Evolutionary conservation across 805 yeast genomes (phyloP).

Genomic region (Lipomyces mesembrius): DNA sequence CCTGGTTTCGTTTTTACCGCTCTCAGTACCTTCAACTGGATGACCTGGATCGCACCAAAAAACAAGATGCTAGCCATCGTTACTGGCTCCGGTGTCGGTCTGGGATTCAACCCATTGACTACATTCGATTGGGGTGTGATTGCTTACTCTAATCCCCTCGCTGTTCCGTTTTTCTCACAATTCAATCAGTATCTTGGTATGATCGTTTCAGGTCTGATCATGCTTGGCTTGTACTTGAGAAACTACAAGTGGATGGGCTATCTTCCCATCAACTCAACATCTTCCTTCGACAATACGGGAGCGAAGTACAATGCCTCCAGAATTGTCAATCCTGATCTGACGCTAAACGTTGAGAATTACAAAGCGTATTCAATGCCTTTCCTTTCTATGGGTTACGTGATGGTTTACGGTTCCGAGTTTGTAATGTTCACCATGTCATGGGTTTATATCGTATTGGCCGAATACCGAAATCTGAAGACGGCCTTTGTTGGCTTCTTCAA

Average conservation of each 20-base stretch:
- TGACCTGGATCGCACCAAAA: conserved; percentile 67
- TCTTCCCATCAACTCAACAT: conserved; percentile 55
- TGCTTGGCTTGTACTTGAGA: conserved; percentile 50
- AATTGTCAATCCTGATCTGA: conserved; percentile 53
- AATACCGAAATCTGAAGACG: conserved; percentile 17
- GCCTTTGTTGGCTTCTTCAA: conserved; percentile 13
- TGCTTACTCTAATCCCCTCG: conserved; percentile 43
- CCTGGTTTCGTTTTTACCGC: conserved; percentile 66
- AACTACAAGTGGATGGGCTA: conserved; percentile 57
- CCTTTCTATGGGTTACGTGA: conserved; percentile 47
- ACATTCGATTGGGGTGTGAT: conserved; percentile 66
- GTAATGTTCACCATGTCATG: conserved; percentile 33
- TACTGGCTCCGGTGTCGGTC: conserved; percentile 66
- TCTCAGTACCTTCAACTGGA: conserved; percentile 62
- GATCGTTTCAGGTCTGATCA: conserved; percentile 42
- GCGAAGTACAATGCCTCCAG: conserved; percentile 54
- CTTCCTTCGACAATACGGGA: conserved; percentile 43
- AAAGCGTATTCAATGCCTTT: conserved; percentile 65
- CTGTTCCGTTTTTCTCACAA: conserved; percentile 52
- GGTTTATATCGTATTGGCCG: conserved; percentile 25
- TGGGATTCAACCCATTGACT: conserved; percentile 68
- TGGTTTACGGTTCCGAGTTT: conserved; percentile 35
- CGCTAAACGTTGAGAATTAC: conserved; percentile 55
- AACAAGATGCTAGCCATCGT: conserved; percentile 64
- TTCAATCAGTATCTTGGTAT: conserved; percentile 47